These are phyloP conservation scores for Cordyceps cateniannulata DNA, from an alignment of 2,329 filamentous ascomycete species.

Conservation along the genomic window DNA sequence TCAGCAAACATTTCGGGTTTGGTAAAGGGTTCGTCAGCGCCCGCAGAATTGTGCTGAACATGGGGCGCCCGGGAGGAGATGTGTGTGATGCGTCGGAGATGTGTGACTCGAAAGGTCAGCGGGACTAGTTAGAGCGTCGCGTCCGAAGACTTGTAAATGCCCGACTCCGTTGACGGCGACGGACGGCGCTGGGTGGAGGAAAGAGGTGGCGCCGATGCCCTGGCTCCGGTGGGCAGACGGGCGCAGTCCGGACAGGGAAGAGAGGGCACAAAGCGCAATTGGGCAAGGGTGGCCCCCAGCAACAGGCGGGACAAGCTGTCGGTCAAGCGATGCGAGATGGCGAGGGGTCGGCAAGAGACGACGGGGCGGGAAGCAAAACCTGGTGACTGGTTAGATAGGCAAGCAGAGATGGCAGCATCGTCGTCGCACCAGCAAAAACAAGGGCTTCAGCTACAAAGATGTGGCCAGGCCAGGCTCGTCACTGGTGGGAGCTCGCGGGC, in stretches of 20 bases:
- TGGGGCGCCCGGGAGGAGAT: neutral
- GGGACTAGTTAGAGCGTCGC: neutral
- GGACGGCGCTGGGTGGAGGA: neutral
- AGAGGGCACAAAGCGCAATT: neutral
- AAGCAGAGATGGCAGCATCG: neutral
- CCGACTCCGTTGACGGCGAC: constrained; percentile 7
- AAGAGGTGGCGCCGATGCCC: neutral
- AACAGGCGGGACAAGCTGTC: neutral
- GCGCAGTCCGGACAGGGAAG: neutral
- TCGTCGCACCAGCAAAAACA: neutral
- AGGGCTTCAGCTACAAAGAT: neutral
- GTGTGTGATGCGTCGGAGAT: neutral
- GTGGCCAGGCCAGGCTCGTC: neutral
- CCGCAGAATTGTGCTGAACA: neutral
- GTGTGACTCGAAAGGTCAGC: constrained; percentile 1
- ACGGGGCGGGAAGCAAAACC: neutral
- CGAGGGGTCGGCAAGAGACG: neutral
- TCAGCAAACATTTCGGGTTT: neutral
- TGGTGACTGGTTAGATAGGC: no score
- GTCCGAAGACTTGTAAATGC: neutral
- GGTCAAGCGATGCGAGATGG: constrained; percentile 1
- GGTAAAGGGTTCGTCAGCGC: neutral
- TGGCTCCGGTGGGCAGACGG: neutral
- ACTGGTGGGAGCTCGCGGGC: neutral
- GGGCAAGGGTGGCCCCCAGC: neutral